Conservation (phyloP, 805 yeast genomes). For the Candida railenensis region DNA sequence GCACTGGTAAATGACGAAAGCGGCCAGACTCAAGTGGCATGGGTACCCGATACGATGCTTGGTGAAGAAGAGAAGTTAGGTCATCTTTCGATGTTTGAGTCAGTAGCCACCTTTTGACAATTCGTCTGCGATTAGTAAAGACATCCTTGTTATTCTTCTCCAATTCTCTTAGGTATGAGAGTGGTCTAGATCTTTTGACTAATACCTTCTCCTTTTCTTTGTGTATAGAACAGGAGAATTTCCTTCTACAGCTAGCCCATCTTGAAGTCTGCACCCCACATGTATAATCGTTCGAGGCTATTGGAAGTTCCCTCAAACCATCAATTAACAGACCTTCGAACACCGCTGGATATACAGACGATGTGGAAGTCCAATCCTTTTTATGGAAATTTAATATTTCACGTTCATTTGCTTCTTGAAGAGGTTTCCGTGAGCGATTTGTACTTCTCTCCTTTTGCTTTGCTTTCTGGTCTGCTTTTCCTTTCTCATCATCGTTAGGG, state of each 20-base stretch:
- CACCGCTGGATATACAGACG: no score
- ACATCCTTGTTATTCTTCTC: conserved; percentile 1
- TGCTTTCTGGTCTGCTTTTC: no score
- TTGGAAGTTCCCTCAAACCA: background rate
- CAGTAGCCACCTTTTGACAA: conserved; percentile 1
- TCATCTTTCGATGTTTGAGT: background rate
- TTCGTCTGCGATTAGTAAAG: conserved; percentile 2
- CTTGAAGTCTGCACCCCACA: conserved; percentile 12
- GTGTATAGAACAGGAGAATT: conserved; percentile 8
- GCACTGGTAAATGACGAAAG: no score
- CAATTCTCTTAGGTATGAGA: conserved; percentile 1
- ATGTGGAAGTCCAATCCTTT: no score
- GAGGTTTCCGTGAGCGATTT: no score
- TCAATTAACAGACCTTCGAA: background rate
- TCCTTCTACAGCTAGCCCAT: conserved; percentile 6
- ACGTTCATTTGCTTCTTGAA: no score
- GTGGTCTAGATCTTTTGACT: conserved; percentile 7
- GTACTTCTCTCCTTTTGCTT: no score
- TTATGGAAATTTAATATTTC: no score
- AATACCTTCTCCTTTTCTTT: conserved; percentile 4
- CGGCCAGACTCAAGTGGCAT: no score
- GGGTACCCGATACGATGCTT: background rate
- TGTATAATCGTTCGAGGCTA: conserved; percentile 9
- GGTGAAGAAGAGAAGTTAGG: background rate
- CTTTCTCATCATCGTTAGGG: no score